Conservation (phyloP, 31 red algal genomes). For the Bonnemaisonia californica region DNA sequence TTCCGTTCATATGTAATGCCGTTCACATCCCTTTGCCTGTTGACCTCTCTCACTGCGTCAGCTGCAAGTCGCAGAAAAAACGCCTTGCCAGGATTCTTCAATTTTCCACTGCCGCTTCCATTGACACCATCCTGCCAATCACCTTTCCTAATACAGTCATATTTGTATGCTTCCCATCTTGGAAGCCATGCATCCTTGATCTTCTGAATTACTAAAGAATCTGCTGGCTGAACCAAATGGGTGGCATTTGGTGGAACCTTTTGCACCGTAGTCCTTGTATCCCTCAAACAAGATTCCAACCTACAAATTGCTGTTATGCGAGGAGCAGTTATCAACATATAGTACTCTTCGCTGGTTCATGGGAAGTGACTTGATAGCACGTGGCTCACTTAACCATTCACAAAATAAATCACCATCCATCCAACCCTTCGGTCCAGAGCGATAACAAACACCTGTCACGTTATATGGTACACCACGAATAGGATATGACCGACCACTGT, state of each 20-base stretch:
- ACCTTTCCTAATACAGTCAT: no score
- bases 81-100: no score
- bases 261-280: not conserved
- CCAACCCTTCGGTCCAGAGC: conserved; percentile 39
- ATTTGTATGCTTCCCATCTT: conserved; percentile 23
- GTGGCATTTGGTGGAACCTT: conserved; percentile 30
- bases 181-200: no score
- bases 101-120: no score
- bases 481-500: not conserved
- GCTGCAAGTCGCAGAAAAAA: no score
- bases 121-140: no score
- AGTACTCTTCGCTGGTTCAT: conserved; percentile 1
- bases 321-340: conserved; percentile 34
- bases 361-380: not conserved
- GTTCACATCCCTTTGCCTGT: no score
- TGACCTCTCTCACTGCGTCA: no score
- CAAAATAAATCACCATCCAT: conserved; percentile 23
- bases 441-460: conserved; percentile 40
- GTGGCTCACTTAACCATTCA: not conserved
- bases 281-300: not conserved
- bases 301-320: not conserved
- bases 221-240: conserved; percentile 19
- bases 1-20: no score
- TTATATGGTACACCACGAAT: conserved; percentile 26
- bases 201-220: conserved; percentile 52